Evolutionary conservation across 2,329 filamentous ascomycete genomes (phyloP), one percentile per base, ranked within the genome.

Genomic region (Aspergillus sp.): DNA sequence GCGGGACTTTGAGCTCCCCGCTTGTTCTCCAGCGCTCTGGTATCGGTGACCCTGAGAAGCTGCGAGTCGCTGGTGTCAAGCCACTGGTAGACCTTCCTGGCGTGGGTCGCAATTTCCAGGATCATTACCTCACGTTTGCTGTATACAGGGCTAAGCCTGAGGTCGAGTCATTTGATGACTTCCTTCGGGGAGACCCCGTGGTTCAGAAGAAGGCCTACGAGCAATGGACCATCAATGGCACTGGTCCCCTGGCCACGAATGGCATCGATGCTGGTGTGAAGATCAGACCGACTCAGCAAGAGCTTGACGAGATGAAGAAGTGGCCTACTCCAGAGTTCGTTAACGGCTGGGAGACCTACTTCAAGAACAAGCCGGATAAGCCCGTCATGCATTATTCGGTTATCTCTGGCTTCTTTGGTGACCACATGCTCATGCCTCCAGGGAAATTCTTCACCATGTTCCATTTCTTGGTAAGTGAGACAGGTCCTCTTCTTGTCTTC

Each of bases 361-460:
- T 90, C 68, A 85, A 88, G 72, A 69, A 90, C 62, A 89, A 89
- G 72, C 85, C 85, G 1, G 85, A 90, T 67, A 90, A 90, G 75
- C 86, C 86, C 0, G 85, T 90, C 39, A 90, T 90, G 86, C 86
- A 90, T 62, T 90, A 90, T 69, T 84, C 78, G 1, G 79, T 89
- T 46, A 88, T 90, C 59, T 73, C 83, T 10, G 83, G 83, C 52
- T 71, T 63, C 62, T 72, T 72, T 48, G 67, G 64, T 52, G 67
- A 74, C 62, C 71, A 78, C 58, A 76, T 78, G 67, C 63, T 69
- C 43, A 83, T 85, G 77, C 84, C 85, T 0, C 78, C 83, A 1
- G 85, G 85, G 54, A 88, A 88, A 53, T 88, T 87, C 75, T 88
- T 88, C 71, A 85, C 81, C 60, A 88, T 88, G 83, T 88, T 88